Base-by-base conservation (phyloP, 768 basidiomycete genomes). In the Mycena galopus region DNA sequence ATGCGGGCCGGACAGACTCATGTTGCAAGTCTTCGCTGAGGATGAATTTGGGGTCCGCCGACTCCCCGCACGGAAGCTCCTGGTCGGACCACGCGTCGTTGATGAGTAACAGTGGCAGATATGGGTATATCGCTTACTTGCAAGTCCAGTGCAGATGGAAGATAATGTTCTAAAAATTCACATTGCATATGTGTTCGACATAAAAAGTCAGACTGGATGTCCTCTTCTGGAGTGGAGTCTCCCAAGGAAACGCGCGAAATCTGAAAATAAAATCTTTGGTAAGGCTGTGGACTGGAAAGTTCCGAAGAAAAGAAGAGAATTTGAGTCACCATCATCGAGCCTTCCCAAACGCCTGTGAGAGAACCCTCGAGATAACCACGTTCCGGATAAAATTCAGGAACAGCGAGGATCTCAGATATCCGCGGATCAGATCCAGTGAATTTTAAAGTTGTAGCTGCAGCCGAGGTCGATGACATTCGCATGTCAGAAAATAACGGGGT, bases 311-410 rank as follows among this genome's bases (percentile, higher is more conserved):
- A n/a, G n/a, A n/a, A n/a, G 35, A 37, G 66, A 66, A 21, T 29
- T 27, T 32, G 19, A 37, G 77, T 77, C 74, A 90, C 91, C 88
- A 88, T 88, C 77, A 86, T 89, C 57, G 82, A 83, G 1, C 91
- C 91, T 80, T 91, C 87, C 91, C 91, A 92, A 69, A 87, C 76
- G 4, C 90, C 91, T 32, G 88, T 82, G 65, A 92, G 82, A 37
- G 83, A 78, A 21, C 88, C 88, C 44, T 86, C 85, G 29, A 78
- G 73, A 59, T 78, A 76, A n/a, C 79, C 78, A 29, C 69, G 73
- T 47, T 69, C 58, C 14, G 69, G 51, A 61, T 75, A 25, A 37
- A 44, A 71, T 37, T 17, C 56, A 17, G 39, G 73, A 47, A 23
- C 37, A 69, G 77, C 30, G 27, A 71, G 53, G 25, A 68, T 27